These are phyloP conservation scores for Vachellia pachyceras DNA, from an alignment of 306 rosid genomes.

Conservation along the genomic window DNA sequence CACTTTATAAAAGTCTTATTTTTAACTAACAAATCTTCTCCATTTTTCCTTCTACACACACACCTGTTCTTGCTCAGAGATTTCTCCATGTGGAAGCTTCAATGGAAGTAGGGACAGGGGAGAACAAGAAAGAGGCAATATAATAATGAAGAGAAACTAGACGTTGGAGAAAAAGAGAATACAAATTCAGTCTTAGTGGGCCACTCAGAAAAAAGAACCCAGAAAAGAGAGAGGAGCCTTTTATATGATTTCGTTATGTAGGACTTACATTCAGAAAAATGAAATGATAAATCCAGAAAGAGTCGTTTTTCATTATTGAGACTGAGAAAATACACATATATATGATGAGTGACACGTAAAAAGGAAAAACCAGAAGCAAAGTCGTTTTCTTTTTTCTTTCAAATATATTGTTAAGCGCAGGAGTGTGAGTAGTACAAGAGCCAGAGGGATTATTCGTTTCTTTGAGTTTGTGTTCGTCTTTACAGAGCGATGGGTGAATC, in stretches of 20 bases:
- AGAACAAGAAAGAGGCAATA: not conserved
- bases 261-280: not conserved
- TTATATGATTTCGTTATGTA: not conserved
- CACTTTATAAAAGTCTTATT: not conserved
- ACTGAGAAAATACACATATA: not conserved
- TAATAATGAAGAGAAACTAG: constrained; percentile 42
- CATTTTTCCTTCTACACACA: not conserved
- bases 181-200: constrained; percentile 32
- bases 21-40: not conserved
- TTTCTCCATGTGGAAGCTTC: not conserved
- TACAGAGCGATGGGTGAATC: constrained; percentile 58
- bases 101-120: not conserved
- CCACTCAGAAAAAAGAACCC: constrained; percentile 9
- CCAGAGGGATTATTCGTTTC: not conserved
- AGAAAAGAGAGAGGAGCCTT: constrained; percentile 5
- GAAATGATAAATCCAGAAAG: not conserved
- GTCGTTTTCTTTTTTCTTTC: not conserved
- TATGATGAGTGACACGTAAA: not conserved
- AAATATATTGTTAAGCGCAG: not conserved
- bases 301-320: not conserved
- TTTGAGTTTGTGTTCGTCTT: not conserved
- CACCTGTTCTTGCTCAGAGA: too few species aligned
- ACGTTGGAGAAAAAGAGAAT: constrained; percentile 49
- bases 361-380: not conserved
- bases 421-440: not conserved